A percentile compares a stretch with the other conserved stretches of the same genome.
Conservation (phyloP, 2,329 filamentous ascomycete species). For the Epichloe hybrida region DNA sequence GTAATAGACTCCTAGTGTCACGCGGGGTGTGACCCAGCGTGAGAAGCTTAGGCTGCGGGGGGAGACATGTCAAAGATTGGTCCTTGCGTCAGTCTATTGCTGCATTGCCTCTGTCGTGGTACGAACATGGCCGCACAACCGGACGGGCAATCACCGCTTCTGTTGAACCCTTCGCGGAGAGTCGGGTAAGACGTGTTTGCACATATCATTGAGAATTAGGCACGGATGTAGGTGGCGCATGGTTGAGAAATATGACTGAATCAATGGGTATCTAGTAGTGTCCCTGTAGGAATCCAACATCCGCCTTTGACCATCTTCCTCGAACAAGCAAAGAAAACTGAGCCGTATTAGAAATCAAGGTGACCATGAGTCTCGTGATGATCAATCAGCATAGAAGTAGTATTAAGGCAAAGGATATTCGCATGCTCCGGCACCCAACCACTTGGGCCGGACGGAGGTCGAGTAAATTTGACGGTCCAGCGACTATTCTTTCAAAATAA, state of each 20-base stretch:
- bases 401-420: neutral
- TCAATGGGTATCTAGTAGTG: conserved; percentile 4
- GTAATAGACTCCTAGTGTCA: no score
- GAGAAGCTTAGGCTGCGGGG: no score
- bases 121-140: neutral
- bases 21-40: no score
- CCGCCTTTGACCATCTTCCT: neutral
- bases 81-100: no score
- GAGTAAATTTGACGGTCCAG: no score
- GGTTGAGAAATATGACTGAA: neutral
- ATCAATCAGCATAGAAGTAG: neutral
- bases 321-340: neutral
- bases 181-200: no score
- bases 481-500: conserved; percentile 36
- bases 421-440: neutral
- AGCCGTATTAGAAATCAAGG: neutral
- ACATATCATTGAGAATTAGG: no score
- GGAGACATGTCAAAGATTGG: no score
- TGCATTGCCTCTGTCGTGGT: no score
- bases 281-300: conserved; percentile 7
- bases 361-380: neutral
- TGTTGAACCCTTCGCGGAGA: no score
- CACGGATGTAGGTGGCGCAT: neutral
- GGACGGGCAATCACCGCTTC: neutral
- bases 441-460: no score